Percentiles rank a stretch among this genome's conserved stretches.
Evolutionary conservation across 2,329 filamentous ascomycete species (phyloP).

Genomic region (Orbilia ellipsospora): DNA sequence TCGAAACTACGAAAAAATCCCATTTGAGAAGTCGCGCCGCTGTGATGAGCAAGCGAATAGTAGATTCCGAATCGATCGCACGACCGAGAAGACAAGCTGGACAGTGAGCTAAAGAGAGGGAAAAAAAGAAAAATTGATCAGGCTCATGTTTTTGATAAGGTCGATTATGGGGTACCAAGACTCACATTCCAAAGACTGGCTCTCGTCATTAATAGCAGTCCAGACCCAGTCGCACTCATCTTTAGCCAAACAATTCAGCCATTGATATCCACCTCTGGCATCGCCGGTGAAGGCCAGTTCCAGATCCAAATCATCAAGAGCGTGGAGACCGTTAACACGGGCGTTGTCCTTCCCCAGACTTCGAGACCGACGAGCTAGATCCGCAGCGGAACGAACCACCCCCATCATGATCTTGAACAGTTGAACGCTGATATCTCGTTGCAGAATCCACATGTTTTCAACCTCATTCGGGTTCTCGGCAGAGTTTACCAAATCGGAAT

Average conservation of each 20-base stretch:
- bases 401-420: conserved; percentile 55
- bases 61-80: conserved; percentile 52
- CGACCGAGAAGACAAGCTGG: conserved; percentile 54
- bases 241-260: conserved; percentile 46
- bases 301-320: conserved; percentile 61
- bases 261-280: conserved; percentile 51
- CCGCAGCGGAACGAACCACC: conserved; percentile 46
- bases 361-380: conserved; percentile 35
- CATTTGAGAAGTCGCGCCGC: conserved; percentile 49
- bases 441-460: conserved; percentile 51
- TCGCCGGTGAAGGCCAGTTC: conserved; percentile 60
- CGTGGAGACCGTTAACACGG: conserved; percentile 7
- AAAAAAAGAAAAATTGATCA: neutral
- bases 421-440: conserved; percentile 47
- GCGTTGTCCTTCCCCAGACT: conserved; percentile 10
- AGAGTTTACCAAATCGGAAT: conserved; percentile 44
- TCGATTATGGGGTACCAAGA: neutral
- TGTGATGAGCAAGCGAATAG: conserved; percentile 45
- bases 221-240: conserved; percentile 52
- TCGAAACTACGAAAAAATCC: conserved; percentile 50
- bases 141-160: neutral
- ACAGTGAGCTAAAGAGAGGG: conserved; percentile 21
- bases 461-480: conserved; percentile 41
- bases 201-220: conserved; percentile 42
- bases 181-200: conserved; percentile 47